phyloP scores from a whole-genome alignment of 1,284 basidiomycete species.

The Irpex sp. region DNA sequence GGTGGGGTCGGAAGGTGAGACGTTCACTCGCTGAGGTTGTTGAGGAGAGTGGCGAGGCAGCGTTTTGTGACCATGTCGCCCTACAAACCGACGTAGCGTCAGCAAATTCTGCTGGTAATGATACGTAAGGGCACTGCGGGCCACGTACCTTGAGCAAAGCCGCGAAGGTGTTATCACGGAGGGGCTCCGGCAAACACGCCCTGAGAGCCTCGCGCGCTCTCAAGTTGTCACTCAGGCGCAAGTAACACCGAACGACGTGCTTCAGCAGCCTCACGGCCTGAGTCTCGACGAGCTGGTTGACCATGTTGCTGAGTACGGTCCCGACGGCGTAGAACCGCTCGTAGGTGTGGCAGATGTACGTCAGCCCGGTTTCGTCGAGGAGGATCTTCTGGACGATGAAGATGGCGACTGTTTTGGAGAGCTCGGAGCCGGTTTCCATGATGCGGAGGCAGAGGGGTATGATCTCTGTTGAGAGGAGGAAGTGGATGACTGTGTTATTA shows the following conservation, averaged over 20 bases:
- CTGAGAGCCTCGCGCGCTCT: constrained; percentile 94
- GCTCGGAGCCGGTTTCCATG: constrained; percentile 99
- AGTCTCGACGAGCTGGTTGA: constrained; percentile 92
- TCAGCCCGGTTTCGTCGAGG: constrained; percentile 95
- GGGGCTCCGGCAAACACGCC: constrained; percentile 95
- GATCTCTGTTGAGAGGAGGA: constrained; percentile 98
- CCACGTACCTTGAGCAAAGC: constrained; percentile 75
- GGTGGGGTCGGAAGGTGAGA: neutral
- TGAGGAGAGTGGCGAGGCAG: constrained; percentile 91
- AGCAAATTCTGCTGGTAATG: neutral
- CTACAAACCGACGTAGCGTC: constrained; percentile 32
- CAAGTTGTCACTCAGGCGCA: constrained; percentile 94
- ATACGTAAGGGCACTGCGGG: constrained; percentile 1
- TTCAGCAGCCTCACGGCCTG: constrained; percentile 96
- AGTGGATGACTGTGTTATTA: constrained; percentile 98
- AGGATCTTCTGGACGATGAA: constrained; percentile 99
- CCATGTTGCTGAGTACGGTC: constrained; percentile 99
- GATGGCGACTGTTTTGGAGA: constrained; percentile 99
- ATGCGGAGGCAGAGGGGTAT: constrained; percentile 98
- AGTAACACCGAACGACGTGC: constrained; percentile 97
- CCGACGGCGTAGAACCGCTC: constrained; percentile 99
- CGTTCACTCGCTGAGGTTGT: constrained; percentile 74
- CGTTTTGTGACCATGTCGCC: constrained; percentile 96
- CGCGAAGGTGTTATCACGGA: constrained; percentile 93
- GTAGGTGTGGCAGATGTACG: constrained; percentile 99